Evolutionary conservation across 164 flowering plant species (phyloP).

Genomic region (Paratinospora sagittata): DNA sequence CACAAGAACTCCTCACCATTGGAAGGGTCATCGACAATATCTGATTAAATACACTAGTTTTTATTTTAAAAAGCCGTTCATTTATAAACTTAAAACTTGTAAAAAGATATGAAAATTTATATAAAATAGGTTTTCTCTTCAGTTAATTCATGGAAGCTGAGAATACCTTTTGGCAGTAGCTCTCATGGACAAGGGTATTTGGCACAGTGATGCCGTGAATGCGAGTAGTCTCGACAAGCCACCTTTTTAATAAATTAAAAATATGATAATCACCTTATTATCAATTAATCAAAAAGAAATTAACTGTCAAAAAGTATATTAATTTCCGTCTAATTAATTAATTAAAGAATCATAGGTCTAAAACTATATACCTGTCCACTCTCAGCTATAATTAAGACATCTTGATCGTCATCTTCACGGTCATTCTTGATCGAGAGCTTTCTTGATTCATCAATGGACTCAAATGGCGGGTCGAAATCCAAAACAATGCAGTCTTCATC

Average conservation of each 20-base stretch:
- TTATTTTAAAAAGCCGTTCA: no score
- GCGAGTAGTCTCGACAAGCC: conserved; percentile 61
- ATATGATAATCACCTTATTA: not conserved
- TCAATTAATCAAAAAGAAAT: not conserved
- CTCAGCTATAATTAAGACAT: conserved; percentile 16
- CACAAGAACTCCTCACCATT: no score
- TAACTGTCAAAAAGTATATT: no score
- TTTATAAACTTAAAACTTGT: no score
- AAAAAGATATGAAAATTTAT: no score
- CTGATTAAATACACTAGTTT: no score
- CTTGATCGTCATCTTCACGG: conserved; percentile 10
- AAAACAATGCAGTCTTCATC: conserved; percentile 34
- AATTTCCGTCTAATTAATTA: not conserved
- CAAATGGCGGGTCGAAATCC: conserved; percentile 38
- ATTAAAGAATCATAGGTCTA: no score
- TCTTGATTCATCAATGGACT: conserved; percentile 4
- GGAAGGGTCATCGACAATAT: no score
- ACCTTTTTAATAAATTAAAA: conserved; percentile 26
- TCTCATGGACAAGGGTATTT: conserved; percentile 40
- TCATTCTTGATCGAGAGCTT: conserved; percentile 15
- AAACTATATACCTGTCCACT: conserved; percentile 19
- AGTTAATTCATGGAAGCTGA: no score
- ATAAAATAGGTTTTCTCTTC: no score
- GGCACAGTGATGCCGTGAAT: conserved; percentile 49
- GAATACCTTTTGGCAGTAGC: conserved; percentile 27